Evolutionary conservation across 2,329 filamentous ascomycete genomes (phyloP).

Genomic region (Harringtonia lauricola): DNA sequence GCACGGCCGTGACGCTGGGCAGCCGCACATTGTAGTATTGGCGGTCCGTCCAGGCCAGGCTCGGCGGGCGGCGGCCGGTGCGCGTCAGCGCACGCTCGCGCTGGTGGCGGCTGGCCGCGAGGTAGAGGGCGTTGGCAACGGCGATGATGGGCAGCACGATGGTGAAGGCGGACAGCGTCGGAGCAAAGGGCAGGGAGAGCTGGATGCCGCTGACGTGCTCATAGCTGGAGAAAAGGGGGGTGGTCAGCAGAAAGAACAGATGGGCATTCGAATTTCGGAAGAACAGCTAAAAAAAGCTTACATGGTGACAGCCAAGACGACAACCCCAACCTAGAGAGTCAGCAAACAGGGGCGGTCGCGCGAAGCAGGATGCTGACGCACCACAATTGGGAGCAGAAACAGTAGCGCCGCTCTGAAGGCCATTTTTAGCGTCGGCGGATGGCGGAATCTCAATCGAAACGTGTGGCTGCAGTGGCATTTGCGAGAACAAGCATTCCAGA

Average conservation of each 20-base stretch:
- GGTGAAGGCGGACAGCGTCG: slow-evolving; percentile 5
- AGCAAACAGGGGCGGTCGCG: background rate
- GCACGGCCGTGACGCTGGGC: background rate
- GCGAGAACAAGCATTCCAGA: too few species aligned
- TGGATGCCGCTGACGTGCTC: slow-evolving; percentile 6
- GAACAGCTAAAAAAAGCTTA: background rate
- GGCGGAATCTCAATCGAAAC: too few species aligned
- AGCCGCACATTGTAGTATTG: background rate
- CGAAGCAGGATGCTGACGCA: background rate
- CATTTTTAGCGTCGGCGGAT: background rate
- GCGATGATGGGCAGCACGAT: slow-evolving; percentile 7
- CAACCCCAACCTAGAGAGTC: background rate
- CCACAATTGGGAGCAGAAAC: background rate
- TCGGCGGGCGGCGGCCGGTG: background rate
- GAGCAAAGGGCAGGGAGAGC: slow-evolving; percentile 11
- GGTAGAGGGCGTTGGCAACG: slow-evolving; percentile 3
- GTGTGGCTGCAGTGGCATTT: too few species aligned
- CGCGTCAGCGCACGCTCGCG: background rate
- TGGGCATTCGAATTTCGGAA: background rate
- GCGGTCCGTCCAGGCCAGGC: background rate
- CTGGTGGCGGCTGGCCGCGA: background rate
- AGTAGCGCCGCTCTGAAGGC: background rate
- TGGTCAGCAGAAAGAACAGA: background rate
- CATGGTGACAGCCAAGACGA: slow-evolving; percentile 2
- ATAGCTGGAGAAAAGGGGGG: slow-evolving; percentile 3